These are phyloP conservation scores for Acanthamoeba castellanii DNA, from an alignment of 208 protist species.

Conservation along the genomic window DNA sequence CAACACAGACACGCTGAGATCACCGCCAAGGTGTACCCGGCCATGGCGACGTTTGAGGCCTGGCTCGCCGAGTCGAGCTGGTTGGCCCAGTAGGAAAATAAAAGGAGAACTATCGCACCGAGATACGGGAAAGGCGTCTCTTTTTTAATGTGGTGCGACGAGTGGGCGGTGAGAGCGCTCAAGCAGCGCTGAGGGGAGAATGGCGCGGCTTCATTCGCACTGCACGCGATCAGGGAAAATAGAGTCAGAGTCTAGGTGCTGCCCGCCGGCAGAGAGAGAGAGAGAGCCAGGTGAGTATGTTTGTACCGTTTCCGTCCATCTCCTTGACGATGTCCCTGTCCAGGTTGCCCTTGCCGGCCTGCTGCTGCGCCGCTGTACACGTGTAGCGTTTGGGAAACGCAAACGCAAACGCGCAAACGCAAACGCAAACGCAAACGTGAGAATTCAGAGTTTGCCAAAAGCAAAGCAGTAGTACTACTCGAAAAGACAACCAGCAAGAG, in stretches of 20 bases:
- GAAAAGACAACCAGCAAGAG: too few species aligned
- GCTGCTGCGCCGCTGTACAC: background rate
- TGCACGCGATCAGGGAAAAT: background rate
- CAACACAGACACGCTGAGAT: background rate
- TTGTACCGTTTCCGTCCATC: background rate
- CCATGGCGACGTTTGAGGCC: background rate
- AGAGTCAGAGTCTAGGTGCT: background rate
- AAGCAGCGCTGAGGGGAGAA: slow-evolving; percentile 1
- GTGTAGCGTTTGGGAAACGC: too few species aligned
- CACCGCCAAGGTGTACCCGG: background rate
- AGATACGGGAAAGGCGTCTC: too few species aligned
- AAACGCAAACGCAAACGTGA: too few species aligned
- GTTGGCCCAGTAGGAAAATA: background rate
- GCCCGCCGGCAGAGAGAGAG: background rate
- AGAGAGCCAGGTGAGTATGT: background rate
- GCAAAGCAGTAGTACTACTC: too few species aligned
- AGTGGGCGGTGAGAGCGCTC: background rate
- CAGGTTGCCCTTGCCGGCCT: background rate
- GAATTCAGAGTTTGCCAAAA: too few species aligned
- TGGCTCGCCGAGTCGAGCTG: background rate
- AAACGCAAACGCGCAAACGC: too few species aligned
- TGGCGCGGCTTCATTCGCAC: slow-evolving; percentile 49
- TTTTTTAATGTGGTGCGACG: too few species aligned
- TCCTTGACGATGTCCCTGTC: slow-evolving; percentile 12
- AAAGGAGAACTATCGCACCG: too few species aligned